Base-by-base conservation (phyloP, 148 eudicot genomes). In the Vaccinium corymbosum region DNA sequence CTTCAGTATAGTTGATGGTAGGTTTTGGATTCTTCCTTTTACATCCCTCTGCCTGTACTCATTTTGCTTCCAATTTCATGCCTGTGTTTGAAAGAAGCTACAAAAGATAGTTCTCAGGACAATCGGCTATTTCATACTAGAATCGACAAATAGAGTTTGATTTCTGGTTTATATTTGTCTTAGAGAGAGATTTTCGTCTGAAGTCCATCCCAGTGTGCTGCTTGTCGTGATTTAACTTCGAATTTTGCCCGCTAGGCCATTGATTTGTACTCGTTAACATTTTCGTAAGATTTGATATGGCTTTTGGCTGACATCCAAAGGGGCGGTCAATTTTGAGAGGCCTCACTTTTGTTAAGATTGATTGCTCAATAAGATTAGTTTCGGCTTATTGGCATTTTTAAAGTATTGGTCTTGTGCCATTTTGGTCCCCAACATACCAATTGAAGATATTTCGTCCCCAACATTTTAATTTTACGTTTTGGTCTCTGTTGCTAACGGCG, bases 1-100 rank as follows among this genome's bases (percentile, higher is more conserved):
- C 70, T 46, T 51, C 55, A 81, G 64, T 42, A 80, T 57, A 68
- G 75, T 82, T 79, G 81, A 62, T 56, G 68, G 42, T 20, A 81
- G n/a, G 17, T 62, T 88, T 86, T 83, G 64, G 83, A 49, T 52
- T 42, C 17, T 81, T 51, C 53, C 27, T 27, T 62, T 46, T 22
- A 17, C 77, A 6, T 42, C 11, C 22, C 49, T n/a, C 74, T 64
- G n/a, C 68, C 25, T 80, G 76, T 25, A 49, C 71, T 27, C 16
- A 1, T 16, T 17, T 16, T 55, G 42, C 20, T 80, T 20, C 29
- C 51, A 59, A 13, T 50, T 19, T 70, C 42, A 20, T 16, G 32
- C 20, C 20, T 81, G 46, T 81, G 71, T 70, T 50, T 50, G 13
- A 81, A 51, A 19, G 83, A 16, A 27, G 61, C 52, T 68, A 81